Evolutionary conservation across 2,329 filamentous ascomycete species (phyloP).

Genomic region (Pseudogymnoascus sp.): DNA sequence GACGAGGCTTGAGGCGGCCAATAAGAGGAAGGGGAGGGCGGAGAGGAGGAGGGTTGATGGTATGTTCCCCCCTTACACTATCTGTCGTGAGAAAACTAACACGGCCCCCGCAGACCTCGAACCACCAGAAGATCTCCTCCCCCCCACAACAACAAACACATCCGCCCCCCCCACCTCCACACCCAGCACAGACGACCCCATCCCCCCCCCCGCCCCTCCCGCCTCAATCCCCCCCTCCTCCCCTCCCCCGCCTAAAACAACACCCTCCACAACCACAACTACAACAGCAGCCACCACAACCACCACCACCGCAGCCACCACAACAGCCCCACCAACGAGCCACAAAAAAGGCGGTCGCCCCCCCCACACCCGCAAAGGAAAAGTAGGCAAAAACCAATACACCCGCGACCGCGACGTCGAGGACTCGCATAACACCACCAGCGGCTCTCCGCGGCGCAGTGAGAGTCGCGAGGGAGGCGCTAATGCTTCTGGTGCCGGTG

Average conservation of each 20-base stretch:
- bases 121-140: slow-evolving; percentile 8
- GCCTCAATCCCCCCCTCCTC: slow-evolving; percentile 10
- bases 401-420: slow-evolving; percentile 61
- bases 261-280: slow-evolving; percentile 12
- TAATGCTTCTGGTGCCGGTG: neutral
- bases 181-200: neutral
- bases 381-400: slow-evolving; percentile 71
- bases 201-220: neutral
- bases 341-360: slow-evolving; percentile 57
- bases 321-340: slow-evolving; percentile 37
- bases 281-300: neutral
- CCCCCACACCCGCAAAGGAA: slow-evolving; percentile 57
- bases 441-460: slow-evolving; percentile 48
- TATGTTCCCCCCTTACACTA: slow-evolving; percentile 32
- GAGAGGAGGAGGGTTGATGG: slow-evolving; percentile 77
- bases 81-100: neutral
- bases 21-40: slow-evolving; percentile 71
- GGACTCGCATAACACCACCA: slow-evolving; percentile 23
- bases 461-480: slow-evolving; percentile 34
- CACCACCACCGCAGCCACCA: slow-evolving; percentile 36
- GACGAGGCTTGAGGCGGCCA: slow-evolving; percentile 65
- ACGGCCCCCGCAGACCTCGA: neutral
- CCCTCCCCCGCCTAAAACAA: slow-evolving; percentile 18
- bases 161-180: neutral
- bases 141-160: neutral